Conservation (phyloP, 2,329 filamentous ascomycete species). For the Dryadomyces quercus-mongolicae region DNA sequence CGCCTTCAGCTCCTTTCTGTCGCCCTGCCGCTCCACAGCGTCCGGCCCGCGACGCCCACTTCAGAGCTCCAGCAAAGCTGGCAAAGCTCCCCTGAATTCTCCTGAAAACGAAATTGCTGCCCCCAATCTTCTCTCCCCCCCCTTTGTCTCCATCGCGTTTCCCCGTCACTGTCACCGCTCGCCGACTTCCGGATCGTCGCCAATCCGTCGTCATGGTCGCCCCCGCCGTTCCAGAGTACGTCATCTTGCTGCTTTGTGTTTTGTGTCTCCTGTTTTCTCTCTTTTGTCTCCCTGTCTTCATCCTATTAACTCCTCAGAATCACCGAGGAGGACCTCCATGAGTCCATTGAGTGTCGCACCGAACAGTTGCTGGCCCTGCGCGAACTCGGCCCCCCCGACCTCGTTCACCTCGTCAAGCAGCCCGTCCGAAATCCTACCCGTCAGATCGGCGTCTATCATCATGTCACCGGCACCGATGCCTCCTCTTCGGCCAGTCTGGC, state of each 20-base stretch:
- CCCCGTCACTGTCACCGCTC: background rate
- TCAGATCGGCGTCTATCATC: constrained; percentile 90
- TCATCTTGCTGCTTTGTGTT: constrained; percentile 12
- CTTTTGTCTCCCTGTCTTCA: constrained; percentile 9
- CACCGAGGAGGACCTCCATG: constrained; percentile 84
- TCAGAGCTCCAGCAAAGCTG: background rate
- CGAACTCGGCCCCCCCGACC: constrained; percentile 88
- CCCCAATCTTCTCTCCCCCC: background rate
- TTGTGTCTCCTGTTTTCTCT: constrained; percentile 4
- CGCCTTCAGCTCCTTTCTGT: background rate
- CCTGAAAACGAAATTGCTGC: background rate
- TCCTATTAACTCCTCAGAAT: constrained; percentile 47
- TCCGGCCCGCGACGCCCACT: background rate
- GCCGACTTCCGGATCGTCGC: background rate
- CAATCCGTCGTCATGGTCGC: constrained; percentile 46
- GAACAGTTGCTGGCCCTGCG: constrained; percentile 76
- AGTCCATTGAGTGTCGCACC: constrained; percentile 84
- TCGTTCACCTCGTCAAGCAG: constrained; percentile 86
- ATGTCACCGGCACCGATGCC: constrained; percentile 93
- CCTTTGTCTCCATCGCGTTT: background rate
- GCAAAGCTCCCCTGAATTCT: background rate
- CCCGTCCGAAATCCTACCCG: constrained; percentile 43
- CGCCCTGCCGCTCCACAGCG: background rate
- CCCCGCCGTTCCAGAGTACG: constrained; percentile 66
- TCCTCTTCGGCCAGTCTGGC: constrained; percentile 94